phyloP scores from a whole-genome alignment of 306 rosid genomes.

The Cyclanthera cordifolia region DNA sequence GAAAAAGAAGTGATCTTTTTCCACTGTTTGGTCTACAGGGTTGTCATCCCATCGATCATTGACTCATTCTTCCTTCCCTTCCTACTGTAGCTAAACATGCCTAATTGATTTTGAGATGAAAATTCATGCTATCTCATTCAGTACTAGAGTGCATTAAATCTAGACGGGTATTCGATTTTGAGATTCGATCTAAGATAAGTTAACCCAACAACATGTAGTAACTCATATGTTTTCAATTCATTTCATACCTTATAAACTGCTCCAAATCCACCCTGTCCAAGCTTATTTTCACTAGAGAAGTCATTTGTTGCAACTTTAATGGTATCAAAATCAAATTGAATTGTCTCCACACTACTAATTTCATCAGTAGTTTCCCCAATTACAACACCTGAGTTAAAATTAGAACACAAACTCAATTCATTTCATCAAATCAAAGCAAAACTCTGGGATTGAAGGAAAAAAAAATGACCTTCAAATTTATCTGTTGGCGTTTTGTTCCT shows the following conservation, averaged over 20 bases:
- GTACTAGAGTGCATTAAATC: too few species aligned
- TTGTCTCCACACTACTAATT: neutral
- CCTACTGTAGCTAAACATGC: too few species aligned
- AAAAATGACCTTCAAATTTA: neutral
- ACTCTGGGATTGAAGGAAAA: neutral
- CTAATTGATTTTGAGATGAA: too few species aligned
- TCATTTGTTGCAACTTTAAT: neutral
- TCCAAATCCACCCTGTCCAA: neutral
- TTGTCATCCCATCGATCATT: too few species aligned
- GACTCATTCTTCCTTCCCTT: too few species aligned
- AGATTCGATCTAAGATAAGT: too few species aligned
- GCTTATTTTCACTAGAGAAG: neutral
- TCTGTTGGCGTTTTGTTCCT: neutral
- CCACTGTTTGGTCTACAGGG: too few species aligned
- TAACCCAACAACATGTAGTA: too few species aligned
- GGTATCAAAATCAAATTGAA: neutral
- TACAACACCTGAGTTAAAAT: neutral
- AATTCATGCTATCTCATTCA: too few species aligned
- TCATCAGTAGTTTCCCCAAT: neutral
- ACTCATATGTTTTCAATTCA: too few species aligned
- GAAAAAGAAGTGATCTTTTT: too few species aligned
- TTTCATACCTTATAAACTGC: neutral
- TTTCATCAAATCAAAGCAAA: constrained; percentile 5
- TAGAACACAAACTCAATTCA: neutral
- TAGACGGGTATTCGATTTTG: too few species aligned